Evolutionary conservation across 352 stramenopile species (phyloP).

Genomic region (Paralagenidium karlingii): DNA sequence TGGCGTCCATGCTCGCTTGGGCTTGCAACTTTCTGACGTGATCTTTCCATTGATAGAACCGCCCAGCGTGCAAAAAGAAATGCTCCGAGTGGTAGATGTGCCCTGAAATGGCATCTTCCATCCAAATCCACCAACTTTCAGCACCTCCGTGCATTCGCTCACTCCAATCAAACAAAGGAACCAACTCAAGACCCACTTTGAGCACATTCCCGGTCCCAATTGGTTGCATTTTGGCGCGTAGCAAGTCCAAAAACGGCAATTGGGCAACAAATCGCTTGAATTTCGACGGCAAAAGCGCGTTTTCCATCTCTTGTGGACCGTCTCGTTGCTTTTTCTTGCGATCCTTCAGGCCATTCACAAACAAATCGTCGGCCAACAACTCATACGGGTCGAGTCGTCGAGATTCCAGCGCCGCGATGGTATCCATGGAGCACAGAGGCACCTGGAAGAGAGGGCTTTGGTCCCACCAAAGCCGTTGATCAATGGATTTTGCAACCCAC

Average conservation of each 20-base stretch:
- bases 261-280: neutral
- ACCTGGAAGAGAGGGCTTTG: slow-evolving; percentile 92
- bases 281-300: slow-evolving; percentile 19
- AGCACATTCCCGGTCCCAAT: slow-evolving; percentile 95
- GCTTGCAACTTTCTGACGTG: too few species aligned
- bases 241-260: slow-evolving; percentile 47
- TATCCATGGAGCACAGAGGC: slow-evolving; percentile 75
- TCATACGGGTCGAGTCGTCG: slow-evolving; percentile 62
- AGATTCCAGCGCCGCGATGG: slow-evolving; percentile 78
- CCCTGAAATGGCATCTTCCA: slow-evolving; percentile 91
- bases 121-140: slow-evolving; percentile 93
- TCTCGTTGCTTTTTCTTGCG: too few species aligned
- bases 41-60: slow-evolving; percentile 54
- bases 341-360: too few species aligned
- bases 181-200: slow-evolving; percentile 74
- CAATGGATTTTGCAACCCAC: slow-evolving; percentile 93
- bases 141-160: slow-evolving; percentile 37
- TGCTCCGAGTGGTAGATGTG: slow-evolving; percentile 92
- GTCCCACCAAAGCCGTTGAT: slow-evolving; percentile 97
- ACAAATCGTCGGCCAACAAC: slow-evolving; percentile 18
- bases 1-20: too few species aligned
- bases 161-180: slow-evolving; percentile 58
- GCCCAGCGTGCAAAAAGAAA: slow-evolving; percentile 73
- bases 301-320: slow-evolving; percentile 41
- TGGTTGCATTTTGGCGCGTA: slow-evolving; percentile 82